These are phyloP conservation scores for Colletotrichum viniferum DNA, from an alignment of 2,329 filamentous ascomycete species.

Conservation along the genomic window DNA sequence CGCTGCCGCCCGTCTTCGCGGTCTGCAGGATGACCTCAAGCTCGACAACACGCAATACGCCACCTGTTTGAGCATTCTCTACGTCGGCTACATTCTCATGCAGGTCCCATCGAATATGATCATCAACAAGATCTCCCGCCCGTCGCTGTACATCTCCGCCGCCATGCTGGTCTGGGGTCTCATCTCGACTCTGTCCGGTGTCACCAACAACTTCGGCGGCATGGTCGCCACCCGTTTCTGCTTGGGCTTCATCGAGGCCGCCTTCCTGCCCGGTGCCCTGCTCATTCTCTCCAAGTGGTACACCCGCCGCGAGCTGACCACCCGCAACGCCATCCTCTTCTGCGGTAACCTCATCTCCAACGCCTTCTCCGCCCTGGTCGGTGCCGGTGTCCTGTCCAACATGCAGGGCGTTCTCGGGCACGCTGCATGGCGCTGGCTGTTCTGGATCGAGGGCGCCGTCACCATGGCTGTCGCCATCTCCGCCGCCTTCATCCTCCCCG, in stretches of 20 bases:
- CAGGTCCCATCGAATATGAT: constrained; percentile 64
- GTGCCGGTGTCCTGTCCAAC: constrained; percentile 61
- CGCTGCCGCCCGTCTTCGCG: constrained; percentile 67
- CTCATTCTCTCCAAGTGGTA: constrained; percentile 72
- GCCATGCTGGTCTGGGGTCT: constrained; percentile 66
- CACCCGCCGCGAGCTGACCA: constrained; percentile 61
- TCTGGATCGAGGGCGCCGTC: constrained; percentile 60
- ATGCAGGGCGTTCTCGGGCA: constrained; percentile 61
- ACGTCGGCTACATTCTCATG: constrained; percentile 70
- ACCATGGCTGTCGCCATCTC: constrained; percentile 54
- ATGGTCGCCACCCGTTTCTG: constrained; percentile 63
- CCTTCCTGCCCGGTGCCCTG: constrained; percentile 67
- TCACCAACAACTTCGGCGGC: constrained; percentile 54
- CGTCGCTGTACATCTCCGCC: constrained; percentile 53
- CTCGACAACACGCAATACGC: constrained; percentile 65
- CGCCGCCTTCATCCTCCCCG: constrained; percentile 55
- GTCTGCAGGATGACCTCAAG: constrained; percentile 64
- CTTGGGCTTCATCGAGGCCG: constrained; percentile 66
- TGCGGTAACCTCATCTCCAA: constrained; percentile 65
- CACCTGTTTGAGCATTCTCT: constrained; percentile 67
- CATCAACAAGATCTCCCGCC: constrained; percentile 57
- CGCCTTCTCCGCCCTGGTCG: constrained; percentile 63
- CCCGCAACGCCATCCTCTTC: constrained; percentile 62
- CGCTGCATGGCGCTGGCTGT: constrained; percentile 65
- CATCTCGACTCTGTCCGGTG: constrained; percentile 61